Base-by-base conservation (phyloP, 176 grass and related monocot genomes). In the Musa troglodytarum region DNA sequence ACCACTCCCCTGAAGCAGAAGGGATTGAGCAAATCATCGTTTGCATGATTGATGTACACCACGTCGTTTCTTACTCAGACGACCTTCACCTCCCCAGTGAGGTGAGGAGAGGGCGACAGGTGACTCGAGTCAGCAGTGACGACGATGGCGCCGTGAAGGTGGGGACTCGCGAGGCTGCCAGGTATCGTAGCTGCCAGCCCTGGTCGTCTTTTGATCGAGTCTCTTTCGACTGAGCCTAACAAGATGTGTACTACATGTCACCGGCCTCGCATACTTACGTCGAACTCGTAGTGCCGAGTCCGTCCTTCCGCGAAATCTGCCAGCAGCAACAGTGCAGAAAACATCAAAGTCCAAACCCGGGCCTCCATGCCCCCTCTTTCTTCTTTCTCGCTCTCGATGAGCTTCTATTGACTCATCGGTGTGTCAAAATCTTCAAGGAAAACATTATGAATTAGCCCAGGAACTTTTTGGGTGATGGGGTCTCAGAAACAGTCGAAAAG, bases 261-360 rank as follows among this genome's bases (percentile, higher is more conserved):
- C 34, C 34, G 0, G 4, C 6, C 34, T 43, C 34, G 4, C 8
- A 52, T 69, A 81, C 85, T 90, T 74, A 88, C 88, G 82, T 95
- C 75, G 81, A 95, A 90, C 76, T 90, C 86, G 81, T 95, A 95
- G 50, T 90, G 78, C 15, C 88, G 85, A 66, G 75, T 86, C 71
- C 65, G 62, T 21, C 73, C 85, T 24, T 88, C 72, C 12, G 71
- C 25, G 20, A 82, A 75, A 24, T 61, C 74, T 19, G 76, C 85
- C 71, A 90, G 77, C 55, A 90, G 76, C 65, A 65, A 79, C 21
- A 63, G 53, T 43, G 82, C n/a, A 17, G 22, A 22, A 22, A 93
- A 53, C 56, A 81, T 21, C 17, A 72, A 57, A 10, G 71, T 22
- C 1, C 74, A 68, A 65, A 56, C 15, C 3, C 69, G 22, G 11